Base-by-base conservation (phyloP, 352 stramenopile species). In the Globisporangium heterothallicum region DNA sequence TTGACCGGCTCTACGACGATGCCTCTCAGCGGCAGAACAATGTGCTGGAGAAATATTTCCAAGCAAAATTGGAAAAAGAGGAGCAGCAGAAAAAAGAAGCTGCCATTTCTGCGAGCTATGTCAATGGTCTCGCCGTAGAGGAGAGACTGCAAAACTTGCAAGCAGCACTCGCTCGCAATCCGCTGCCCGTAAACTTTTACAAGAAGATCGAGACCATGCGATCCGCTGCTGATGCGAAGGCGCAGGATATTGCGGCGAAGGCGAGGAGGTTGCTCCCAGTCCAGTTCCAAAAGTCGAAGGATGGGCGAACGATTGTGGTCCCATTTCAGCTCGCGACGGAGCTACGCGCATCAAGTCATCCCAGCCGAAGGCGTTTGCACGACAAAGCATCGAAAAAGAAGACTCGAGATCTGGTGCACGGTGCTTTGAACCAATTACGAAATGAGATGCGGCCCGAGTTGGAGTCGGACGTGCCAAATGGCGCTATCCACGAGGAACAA, bases 191-290 rank as follows among this genome's bases (percentile, higher is more conserved):
- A 2, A 53, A 78, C 32, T 86, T 74, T 49, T 58, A 84, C 41
- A 68, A 76, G 46, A 82, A 78, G 35, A 77, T 86, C 25, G 44
- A 66, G 13, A 36, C 60, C 1, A 86, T 86, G 72, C 72, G 72
- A 1, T 49, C 49, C 0, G 72, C 70, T 2, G 55, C 71, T 0
- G 58, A 65, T 13, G 47, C 60, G 18, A 78, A 72, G 52, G 48
- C 43, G 1, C 41, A 71, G 7, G 63, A 76, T 4, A 53, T 58
- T 12, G 50, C 61, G 12, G 51, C 65, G 12, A 77, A 70, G 35
- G 52, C 62, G 21, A 65, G 58, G 18, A 46, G 63, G 9, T 47
- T 81, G 14, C 53, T 67, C 22, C 63, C 71, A 4, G 34, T 59
- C 4, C 49, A 61, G 1, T 81, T 77, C 34, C 51, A 64, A 9